Base-by-base conservation (phyloP, 257 asterid genomes). In the Cordia subcordata region DNA sequence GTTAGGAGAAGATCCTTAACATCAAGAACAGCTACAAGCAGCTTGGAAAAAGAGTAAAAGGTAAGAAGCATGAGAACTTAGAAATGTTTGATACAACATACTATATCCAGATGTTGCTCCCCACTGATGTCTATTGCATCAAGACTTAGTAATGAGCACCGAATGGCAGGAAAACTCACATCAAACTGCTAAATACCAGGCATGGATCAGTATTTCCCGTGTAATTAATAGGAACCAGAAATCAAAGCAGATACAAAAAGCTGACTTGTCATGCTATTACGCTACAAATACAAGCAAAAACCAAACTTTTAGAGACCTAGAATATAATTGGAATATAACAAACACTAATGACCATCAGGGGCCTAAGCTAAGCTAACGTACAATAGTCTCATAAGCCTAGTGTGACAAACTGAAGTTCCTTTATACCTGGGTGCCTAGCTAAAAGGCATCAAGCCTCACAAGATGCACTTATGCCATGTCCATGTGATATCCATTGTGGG, bases 91-190 rank as follows among this genome's bases (percentile, higher is more conserved):
- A 68, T 53, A 65, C 42, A 38, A 65, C 95, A 64, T 83, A 93
- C 99, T 69, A 93, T 93, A 82, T 93, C 81, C 45, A 81, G 69
- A 79, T 93, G 99, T 69, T 84, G 92, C 83, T 89, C 99, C 70
- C 97, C 99, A 35, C 97, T 93, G 75, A 93, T 89, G 82, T 93
- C 99, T 88, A 85, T 83, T 80, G 99, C 86, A 75, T 93, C 99
- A 61, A 93, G 76, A 76, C 97, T 93, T 68, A 93, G 83, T 78
- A 93, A 62, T 15, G 99, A 67, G 72, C 99, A 93, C 61, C 94
- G 97, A 66, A 85, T 53, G 45, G 80, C 70, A 39, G 96, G 96
- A 85, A 93, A 89, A 40, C 94, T 86, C 67, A 89, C 77, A 79
- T 93, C 96, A 76, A 93, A 93, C 99, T 93, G 99, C 20, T 14